Evolutionary conservation across 176 grass and related monocot species (phyloP).

Genomic region (Oryza rufipogon): DNA sequence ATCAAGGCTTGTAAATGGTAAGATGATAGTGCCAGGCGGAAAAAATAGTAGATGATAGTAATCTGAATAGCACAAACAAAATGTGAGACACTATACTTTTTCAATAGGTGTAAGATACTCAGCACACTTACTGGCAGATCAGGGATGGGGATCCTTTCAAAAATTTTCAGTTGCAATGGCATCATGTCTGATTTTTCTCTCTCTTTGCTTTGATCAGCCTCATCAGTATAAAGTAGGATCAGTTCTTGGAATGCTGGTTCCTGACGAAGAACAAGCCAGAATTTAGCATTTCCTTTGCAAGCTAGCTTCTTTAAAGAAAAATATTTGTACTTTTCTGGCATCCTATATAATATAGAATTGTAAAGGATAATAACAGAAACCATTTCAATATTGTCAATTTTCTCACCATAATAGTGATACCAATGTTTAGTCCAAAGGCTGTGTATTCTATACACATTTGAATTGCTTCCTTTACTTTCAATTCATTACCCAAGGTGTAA

Average conservation of each 20-base stretch:
- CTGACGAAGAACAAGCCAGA: constrained; percentile 45
- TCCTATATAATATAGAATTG: background rate
- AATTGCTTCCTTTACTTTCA: background rate
- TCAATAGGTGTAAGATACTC: background rate
- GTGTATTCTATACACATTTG: constrained; percentile 9
- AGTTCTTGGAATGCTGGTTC: constrained; percentile 96
- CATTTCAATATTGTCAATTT: constrained; percentile 6
- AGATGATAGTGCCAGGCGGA: background rate
- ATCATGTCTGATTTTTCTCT: constrained; percentile 58
- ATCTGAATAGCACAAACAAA: background rate
- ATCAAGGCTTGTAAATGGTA: background rate
- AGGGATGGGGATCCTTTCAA: constrained; percentile 90
- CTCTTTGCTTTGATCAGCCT: constrained; percentile 56
- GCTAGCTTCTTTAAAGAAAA: background rate
- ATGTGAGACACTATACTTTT: background rate
- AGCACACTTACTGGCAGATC: constrained; percentile 72
- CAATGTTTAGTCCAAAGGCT: constrained; percentile 2
- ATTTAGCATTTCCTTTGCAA: background rate
- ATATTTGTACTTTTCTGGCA: background rate
- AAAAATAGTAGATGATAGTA: background rate
- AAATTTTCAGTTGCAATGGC: constrained; percentile 88
- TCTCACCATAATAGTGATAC: background rate
- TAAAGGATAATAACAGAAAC: constrained; percentile 25
- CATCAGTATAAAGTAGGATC: constrained; percentile 85
- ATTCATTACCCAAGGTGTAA: constrained; percentile 13